A percentile compares a stretch with the other conserved stretches of the same genome.
Conservation (phyloP, 257 asterid genomes). For the Nicotiana obtusifolia region DNA sequence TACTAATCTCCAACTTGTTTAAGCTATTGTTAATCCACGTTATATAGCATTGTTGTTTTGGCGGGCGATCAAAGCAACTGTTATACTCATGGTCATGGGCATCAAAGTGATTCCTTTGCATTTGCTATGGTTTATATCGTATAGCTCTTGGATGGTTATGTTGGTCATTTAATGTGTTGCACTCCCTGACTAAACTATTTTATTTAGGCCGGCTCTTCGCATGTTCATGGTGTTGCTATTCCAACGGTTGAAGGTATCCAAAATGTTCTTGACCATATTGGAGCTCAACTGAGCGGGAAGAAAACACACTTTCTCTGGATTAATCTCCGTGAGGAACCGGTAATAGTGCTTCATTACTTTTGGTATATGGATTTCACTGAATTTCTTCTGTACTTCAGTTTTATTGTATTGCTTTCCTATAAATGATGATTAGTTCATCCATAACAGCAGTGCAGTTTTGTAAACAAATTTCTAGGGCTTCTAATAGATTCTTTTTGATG, state of each 20-base stretch:
- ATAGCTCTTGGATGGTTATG: background rate
- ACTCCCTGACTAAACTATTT: conserved; percentile 9
- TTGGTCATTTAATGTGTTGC: background rate
- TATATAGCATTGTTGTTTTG: background rate
- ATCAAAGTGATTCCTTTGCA: background rate
- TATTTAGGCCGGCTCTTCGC: conserved; percentile 61
- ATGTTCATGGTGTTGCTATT: conserved; percentile 97
- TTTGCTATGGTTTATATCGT: background rate
- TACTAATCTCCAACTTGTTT: background rate
- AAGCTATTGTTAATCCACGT: background rate
- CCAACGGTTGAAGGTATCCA: conserved; percentile 89
- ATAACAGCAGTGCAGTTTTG: background rate
- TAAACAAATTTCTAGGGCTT: background rate
- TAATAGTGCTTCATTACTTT: conserved; percentile 22
- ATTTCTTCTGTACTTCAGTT: background rate
- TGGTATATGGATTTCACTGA: background rate
- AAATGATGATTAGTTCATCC: background rate
- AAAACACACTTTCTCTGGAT: conserved; percentile 77
- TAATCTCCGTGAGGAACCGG: conserved; percentile 98
- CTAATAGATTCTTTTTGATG: background rate
- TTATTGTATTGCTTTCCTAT: background rate
- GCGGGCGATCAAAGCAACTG: background rate
- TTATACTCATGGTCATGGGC: background rate
- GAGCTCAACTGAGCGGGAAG: conserved; percentile 56
- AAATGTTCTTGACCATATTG: conserved; percentile 84